Conservation (phyloP, 2,329 filamentous ascomycete genomes). For the Daldinia sp. region DNA sequence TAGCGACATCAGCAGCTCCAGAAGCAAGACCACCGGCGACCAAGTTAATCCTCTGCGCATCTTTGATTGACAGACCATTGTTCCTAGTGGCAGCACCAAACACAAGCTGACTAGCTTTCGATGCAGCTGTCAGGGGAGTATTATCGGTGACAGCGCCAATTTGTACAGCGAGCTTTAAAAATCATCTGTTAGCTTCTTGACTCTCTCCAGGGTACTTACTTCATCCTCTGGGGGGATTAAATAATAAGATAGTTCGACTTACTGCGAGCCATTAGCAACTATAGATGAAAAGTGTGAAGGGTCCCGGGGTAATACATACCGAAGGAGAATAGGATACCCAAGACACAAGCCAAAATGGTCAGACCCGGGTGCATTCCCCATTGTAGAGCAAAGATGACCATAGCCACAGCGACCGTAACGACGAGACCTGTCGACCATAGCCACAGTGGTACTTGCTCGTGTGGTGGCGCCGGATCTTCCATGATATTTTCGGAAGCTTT, state of each 20-base stretch:
- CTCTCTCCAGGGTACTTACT: not conserved
- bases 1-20: slow-evolving; percentile 63
- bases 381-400: slow-evolving; percentile 60
- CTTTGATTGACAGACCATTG: slow-evolving; percentile 56
- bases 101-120: slow-evolving; percentile 74
- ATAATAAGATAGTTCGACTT: not conserved
- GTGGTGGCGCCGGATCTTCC: slow-evolving; percentile 57
- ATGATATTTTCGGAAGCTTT: slow-evolving; percentile 53
- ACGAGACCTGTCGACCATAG: slow-evolving; percentile 60
- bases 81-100: slow-evolving; percentile 70
- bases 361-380: slow-evolving; percentile 65
- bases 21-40: slow-evolving; percentile 67
- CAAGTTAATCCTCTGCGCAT: slow-evolving; percentile 71
- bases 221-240: not conserved
- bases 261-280: slow-evolving; percentile 1
- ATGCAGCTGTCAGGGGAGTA: slow-evolving; percentile 70
- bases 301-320: not conserved
- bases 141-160: slow-evolving; percentile 67
- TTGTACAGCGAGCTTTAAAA: slow-evolving; percentile 58
- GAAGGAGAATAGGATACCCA: slow-evolving; percentile 69
- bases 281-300: not conserved
- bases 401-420: slow-evolving; percentile 58
- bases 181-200: not conserved
- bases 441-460: slow-evolving; percentile 61
- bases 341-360: slow-evolving; percentile 62